These are phyloP conservation scores for Nectriaceae sp. DNA, from an alignment of 2,329 filamentous ascomycete species.

Conservation along the genomic window DNA sequence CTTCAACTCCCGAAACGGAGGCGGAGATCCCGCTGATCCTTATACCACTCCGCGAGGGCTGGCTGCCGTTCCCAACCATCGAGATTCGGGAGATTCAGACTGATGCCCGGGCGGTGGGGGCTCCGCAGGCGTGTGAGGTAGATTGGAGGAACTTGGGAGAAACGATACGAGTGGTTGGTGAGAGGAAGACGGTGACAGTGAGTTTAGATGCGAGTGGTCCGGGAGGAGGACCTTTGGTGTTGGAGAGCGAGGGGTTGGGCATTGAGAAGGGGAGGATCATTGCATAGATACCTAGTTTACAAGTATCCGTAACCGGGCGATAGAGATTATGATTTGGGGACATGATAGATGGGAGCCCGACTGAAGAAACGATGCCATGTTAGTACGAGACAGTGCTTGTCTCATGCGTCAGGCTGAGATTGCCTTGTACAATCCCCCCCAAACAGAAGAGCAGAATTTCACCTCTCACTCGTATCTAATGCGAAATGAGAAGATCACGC, in stretches of 20 bases:
- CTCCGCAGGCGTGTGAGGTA: conserved; percentile 63
- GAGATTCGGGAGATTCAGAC: conserved; percentile 69
- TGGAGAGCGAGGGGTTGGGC: conserved; percentile 56
- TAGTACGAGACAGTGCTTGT: too few relatives aligned
- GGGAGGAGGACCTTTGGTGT: conserved; percentile 64
- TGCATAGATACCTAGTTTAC: too few relatives aligned
- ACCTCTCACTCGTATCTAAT: too few relatives aligned
- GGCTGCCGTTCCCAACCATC: conserved; percentile 74
- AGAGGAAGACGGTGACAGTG: conserved; percentile 72
- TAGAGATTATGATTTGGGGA: too few relatives aligned
- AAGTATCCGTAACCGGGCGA: too few relatives aligned
- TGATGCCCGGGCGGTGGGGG: conserved; percentile 25
- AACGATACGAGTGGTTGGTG: conserved; percentile 72
- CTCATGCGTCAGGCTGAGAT: too few relatives aligned
- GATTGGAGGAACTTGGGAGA: conserved; percentile 79
- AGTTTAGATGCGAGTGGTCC: conserved; percentile 69
- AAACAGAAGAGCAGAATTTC: too few relatives aligned
- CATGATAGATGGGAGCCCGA: too few relatives aligned
- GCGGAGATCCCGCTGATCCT: conserved; percentile 70
- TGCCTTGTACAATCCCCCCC: too few relatives aligned
- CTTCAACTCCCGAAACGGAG: conserved; percentile 52
- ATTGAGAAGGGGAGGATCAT: conserved; percentile 39
- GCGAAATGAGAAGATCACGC: too few relatives aligned
- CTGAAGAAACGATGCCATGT: too few relatives aligned
- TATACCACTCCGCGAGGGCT: conserved; percentile 77